Conservation (phyloP, 441 rosid genomes). For the Macaranga tanarius region DNA sequence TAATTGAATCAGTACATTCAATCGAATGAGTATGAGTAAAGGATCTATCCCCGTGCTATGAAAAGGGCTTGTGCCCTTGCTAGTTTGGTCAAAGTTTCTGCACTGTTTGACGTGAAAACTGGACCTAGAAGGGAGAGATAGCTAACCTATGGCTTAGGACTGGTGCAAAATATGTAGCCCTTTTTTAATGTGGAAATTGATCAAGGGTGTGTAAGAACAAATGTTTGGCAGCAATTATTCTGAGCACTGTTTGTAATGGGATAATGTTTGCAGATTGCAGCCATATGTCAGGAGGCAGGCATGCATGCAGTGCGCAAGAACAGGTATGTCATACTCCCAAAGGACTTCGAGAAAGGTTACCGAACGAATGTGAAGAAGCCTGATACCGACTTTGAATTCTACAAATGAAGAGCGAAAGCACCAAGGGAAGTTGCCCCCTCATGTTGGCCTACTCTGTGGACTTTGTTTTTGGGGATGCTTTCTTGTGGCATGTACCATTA, state of each 20-base stretch:
- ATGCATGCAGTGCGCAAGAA: conserved; percentile 96
- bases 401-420: conserved; percentile 39
- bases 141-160: not conserved
- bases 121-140: not conserved
- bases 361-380: conserved; percentile 94
- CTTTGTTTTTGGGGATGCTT: no score
- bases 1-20: no score
- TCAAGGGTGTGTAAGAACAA: not conserved
- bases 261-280: conserved; percentile 56
- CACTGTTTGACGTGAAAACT: not conserved
- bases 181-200: not conserved
- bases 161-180: not conserved
- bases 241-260: not conserved
- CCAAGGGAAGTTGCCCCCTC: no score
- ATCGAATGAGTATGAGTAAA: no score
- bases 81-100: no score
- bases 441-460: not conserved
- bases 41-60: no score
- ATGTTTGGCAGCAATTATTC: not conserved
- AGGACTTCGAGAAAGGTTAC: conserved; percentile 96
- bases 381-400: conserved; percentile 90
- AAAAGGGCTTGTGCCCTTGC: no score
- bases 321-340: conserved; percentile 86
- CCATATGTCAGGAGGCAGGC: conserved; percentile 97
- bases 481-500: no score